Conservation (phyloP, 768 basidiomycete species). For the Galerina sulciceps region DNA sequence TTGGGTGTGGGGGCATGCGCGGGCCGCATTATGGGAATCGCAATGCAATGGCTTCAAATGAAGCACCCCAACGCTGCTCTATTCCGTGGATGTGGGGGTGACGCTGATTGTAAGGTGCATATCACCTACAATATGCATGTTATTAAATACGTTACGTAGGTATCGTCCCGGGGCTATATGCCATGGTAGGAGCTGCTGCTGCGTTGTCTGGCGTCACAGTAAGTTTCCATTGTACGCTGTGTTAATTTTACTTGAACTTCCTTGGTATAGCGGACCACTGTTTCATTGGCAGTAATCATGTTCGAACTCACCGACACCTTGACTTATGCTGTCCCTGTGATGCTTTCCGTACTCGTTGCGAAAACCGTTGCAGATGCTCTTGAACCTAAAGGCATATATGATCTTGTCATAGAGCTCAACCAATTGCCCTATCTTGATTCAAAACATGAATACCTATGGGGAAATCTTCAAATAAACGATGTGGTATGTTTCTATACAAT, state of each 20-base stretch:
- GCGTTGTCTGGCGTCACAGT: conserved; percentile 95
- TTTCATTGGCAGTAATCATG: conserved; percentile 94
- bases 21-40: conserved; percentile 84
- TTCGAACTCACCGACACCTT: conserved; percentile 94
- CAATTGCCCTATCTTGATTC: conserved; percentile 92
- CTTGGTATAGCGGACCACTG: conserved; percentile 70
- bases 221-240: conserved; percentile 25
- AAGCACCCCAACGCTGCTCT: conserved; percentile 59
- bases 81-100: conserved; percentile 69
- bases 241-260: neutral
- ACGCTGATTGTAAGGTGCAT: conserved; percentile 59
- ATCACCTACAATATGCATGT: neutral
- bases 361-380: conserved; percentile 89
- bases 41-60: conserved; percentile 76
- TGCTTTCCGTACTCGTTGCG: conserved; percentile 86
- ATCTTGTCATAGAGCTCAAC: conserved; percentile 91
- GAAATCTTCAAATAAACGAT: conserved; percentile 71
- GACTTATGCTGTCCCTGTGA: conserved; percentile 89
- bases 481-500: conserved; percentile 57
- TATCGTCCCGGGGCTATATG: conserved; percentile 88
- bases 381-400: conserved; percentile 95
- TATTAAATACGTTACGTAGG: conserved; percentile 31
- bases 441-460: conserved; percentile 92
- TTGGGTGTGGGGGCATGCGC: conserved; percentile 94
- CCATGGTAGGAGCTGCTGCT: conserved; percentile 96